phyloP scores from a whole-genome alignment of 768 basidiomycete species.

The Lentinula sp. region DNA sequence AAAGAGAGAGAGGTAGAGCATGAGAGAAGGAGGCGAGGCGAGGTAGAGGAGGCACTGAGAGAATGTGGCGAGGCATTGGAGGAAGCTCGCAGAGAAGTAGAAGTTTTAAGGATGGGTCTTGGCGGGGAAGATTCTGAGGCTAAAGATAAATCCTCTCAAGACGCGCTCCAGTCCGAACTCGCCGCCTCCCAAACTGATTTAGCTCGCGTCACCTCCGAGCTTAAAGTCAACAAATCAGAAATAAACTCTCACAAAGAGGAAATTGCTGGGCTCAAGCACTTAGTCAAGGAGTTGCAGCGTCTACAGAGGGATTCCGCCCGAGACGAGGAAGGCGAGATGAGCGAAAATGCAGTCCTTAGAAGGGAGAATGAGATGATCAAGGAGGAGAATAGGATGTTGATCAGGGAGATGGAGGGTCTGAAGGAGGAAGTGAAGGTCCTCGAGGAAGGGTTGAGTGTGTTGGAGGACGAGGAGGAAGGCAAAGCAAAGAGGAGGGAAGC shows the following conservation, averaged over 20 bases:
- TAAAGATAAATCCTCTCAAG: conserved; percentile 4
- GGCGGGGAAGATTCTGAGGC: conserved; percentile 25
- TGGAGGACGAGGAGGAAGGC: conserved; percentile 34
- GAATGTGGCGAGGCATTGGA: conserved; percentile 87
- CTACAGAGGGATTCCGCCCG: conserved; percentile 1
- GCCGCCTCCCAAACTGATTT: conserved; percentile 6
- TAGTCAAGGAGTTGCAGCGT: conserved; percentile 76
- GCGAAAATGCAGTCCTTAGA: conserved; percentile 33
- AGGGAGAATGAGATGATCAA: conserved; percentile 63
- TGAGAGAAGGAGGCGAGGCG: conserved; percentile 63
- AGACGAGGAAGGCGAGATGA: background rate
- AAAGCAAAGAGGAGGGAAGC: background rate
- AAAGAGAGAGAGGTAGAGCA: conserved; percentile 63
- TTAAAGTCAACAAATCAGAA: background rate
- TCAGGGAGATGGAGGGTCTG: conserved; percentile 64
- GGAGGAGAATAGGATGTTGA: conserved; percentile 68
- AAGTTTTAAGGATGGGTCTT: conserved; percentile 66
- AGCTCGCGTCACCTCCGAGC: conserved; percentile 39
- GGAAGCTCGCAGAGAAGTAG: conserved; percentile 86
- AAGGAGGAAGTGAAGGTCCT: conserved; percentile 76
- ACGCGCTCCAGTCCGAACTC: conserved; percentile 11
- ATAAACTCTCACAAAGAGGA: conserved; percentile 40
- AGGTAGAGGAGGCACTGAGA: conserved; percentile 84
- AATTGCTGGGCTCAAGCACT: conserved; percentile 84
- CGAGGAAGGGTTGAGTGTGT: conserved; percentile 43